phyloP scores from a whole-genome alignment of 306 rosid species.

The Cotoneaster glaucophyllus region DNA sequence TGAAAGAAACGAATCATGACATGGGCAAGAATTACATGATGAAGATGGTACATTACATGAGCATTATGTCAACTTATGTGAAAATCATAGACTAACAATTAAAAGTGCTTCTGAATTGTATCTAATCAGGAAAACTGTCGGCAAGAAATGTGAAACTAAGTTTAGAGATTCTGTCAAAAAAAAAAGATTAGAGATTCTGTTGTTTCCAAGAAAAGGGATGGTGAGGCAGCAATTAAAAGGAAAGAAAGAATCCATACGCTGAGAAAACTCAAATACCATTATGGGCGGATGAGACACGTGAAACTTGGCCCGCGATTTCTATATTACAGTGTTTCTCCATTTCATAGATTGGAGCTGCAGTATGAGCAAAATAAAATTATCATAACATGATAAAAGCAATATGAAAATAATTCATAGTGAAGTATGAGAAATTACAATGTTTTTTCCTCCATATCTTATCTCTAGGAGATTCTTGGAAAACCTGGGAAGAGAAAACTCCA shows the following conservation, averaged over 20 bases:
- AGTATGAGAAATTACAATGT: constrained; percentile 51
- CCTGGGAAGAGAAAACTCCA: constrained; percentile 98
- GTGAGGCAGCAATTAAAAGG: constrained; percentile 4
- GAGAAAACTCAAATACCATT: constrained; percentile 71
- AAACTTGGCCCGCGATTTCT: constrained; percentile 87
- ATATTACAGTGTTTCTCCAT: constrained; percentile 94
- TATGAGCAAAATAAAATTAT: constrained; percentile 18
- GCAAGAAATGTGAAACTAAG: background rate
- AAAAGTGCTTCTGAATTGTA: background rate
- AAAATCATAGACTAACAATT: background rate
- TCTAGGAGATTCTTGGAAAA: constrained; percentile 89
- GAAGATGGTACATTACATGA: background rate
- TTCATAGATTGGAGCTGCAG: constrained; percentile 74
- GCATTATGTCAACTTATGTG: background rate
- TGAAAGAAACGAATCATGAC: background rate
- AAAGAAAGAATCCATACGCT: constrained; percentile 32
- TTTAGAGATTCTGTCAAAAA: background rate
- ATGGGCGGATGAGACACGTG: constrained; percentile 62
- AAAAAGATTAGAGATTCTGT: background rate
- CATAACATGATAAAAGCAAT: background rate
- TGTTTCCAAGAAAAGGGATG: background rate
- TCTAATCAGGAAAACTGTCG: background rate
- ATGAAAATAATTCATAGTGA: constrained; percentile 16
- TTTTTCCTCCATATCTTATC: constrained; percentile 83
- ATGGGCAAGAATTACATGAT: background rate